These are phyloP conservation scores for Coccomyxa sp. DNA, from an alignment of 139 green algal genomes.

Conservation along the genomic window DNA sequence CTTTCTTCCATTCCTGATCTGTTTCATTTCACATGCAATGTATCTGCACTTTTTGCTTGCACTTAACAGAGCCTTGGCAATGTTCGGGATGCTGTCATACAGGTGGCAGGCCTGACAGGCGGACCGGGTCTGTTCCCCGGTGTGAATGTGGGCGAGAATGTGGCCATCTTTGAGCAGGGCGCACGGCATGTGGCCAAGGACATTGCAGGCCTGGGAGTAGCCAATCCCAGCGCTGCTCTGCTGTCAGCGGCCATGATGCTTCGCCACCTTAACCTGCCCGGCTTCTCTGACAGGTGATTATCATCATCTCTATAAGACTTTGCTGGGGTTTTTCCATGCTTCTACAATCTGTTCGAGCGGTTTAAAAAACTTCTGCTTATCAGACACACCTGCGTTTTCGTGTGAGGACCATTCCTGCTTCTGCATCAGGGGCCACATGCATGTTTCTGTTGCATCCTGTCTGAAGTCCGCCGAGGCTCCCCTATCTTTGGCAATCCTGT, in stretches of 20 bases:
- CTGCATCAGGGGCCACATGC: not conserved
- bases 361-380: not conserved
- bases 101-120: conserved; percentile 10
- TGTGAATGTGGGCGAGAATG: conserved; percentile 19
- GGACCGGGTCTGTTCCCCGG: conserved; percentile 10
- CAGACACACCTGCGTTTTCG: not conserved
- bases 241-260: conserved; percentile 91
- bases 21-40: not conserved
- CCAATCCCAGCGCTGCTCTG: conserved; percentile 91
- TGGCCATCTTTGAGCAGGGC: conserved; percentile 33
- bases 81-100: not conserved
- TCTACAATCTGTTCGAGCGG: no score
- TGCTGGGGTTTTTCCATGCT: not conserved
- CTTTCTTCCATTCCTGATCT: not conserved
- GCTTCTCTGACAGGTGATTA: conserved; percentile 41
- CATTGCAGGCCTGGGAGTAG: conserved; percentile 69
- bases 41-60: not conserved
- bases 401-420: not conserved
- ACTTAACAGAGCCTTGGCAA: not conserved
- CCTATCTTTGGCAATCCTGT: not conserved
- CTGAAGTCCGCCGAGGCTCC: not conserved
- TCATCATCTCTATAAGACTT: not conserved
- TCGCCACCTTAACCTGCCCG: conserved; percentile 67
- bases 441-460: not conserved
- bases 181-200: conserved; percentile 87